Conservation (phyloP, 176 grass and related monocot genomes). For the Puccinellia tenuiflora region DNA sequence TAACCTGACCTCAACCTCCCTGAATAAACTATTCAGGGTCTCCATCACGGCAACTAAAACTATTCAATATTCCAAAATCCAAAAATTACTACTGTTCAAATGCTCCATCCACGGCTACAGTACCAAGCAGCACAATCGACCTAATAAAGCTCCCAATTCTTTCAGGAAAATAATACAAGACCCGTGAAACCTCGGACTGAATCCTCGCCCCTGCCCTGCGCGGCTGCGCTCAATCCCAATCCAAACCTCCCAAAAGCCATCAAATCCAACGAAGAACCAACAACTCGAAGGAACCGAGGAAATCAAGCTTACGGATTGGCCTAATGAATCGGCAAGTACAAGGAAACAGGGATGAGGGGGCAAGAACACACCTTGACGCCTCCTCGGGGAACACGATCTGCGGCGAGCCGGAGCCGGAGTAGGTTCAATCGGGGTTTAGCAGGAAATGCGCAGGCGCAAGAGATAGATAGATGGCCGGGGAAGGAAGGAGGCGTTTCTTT, state of each 20-base stretch:
- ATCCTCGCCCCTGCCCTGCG: background rate
- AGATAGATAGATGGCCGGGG: background rate
- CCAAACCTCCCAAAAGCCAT: conserved; percentile 13
- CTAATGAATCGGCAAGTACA: background rate
- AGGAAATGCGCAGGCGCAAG: conserved; percentile 19
- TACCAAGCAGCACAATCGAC: background rate
- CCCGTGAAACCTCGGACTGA: background rate
- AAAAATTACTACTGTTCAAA: background rate
- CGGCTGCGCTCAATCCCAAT: background rate
- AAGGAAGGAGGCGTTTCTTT: background rate
- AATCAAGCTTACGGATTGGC: background rate
- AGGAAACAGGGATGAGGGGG: background rate
- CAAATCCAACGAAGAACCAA: background rate
- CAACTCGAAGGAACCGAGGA: background rate
- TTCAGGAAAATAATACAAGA: background rate
- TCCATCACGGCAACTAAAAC: background rate
- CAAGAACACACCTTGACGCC: conserved; percentile 27
- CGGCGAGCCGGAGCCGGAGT: background rate
- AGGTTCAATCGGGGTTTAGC: background rate
- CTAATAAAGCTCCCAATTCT: background rate
- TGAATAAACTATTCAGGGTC: background rate
- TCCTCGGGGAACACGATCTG: background rate
- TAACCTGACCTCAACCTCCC: conserved; percentile 2
- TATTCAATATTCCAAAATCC: background rate
- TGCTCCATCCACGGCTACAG: background rate